phyloP scores from a whole-genome alignment of 2,329 filamentous ascomycete genomes.

The Hyphodiscus sp. region DNA sequence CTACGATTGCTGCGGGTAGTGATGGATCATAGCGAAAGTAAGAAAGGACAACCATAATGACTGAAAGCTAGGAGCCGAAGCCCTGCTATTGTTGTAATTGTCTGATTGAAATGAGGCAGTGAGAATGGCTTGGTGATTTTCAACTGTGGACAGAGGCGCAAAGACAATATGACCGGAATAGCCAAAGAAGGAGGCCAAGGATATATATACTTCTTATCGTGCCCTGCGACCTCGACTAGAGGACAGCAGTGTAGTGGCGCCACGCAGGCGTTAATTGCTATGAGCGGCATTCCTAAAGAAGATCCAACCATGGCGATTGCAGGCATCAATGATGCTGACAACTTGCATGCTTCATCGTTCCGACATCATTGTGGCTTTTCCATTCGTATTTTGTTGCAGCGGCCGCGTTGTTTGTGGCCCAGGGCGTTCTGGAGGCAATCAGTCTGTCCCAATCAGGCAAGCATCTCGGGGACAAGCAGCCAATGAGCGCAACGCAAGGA shows the following conservation, averaged over 20 bases:
- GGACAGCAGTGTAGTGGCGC: neutral
- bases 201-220: neutral
- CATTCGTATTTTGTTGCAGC: too few species aligned
- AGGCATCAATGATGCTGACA: neutral
- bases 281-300: neutral
- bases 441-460: neutral
- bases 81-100: neutral
- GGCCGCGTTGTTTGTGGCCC: too few species aligned
- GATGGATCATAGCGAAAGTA: conserved; percentile 27
- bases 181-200: neutral
- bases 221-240: neutral
- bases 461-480: neutral
- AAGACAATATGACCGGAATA: neutral
- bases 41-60: neutral
- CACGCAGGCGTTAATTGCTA: neutral
- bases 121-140: too few species aligned
- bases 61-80: neutral
- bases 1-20: conserved; percentile 25
- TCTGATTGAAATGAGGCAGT: neutral
- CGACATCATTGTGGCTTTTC: neutral
- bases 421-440: too few species aligned
- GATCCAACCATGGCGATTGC: neutral
- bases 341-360: neutral
- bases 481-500: neutral
- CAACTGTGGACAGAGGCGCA: neutral